Evolutionary conservation across 2,329 filamentous ascomycete species (phyloP).

Genomic region (Trichothecium roseum): DNA sequence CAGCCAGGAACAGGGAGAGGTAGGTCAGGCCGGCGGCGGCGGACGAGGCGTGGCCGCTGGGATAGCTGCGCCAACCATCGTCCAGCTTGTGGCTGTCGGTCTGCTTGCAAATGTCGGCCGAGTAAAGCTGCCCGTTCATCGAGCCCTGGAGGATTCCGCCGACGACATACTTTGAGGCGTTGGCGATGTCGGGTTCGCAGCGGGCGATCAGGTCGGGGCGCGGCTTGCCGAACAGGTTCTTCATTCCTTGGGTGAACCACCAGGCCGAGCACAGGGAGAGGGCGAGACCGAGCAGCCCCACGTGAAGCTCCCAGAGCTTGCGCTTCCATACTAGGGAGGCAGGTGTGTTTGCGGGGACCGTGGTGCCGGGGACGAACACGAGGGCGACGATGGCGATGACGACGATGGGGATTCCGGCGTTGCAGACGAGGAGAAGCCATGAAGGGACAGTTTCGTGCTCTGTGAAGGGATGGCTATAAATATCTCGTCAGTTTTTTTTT

Average conservation of each 20-base stretch:
- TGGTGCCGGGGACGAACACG: slow-evolving; percentile 61
- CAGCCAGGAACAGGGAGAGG: slow-evolving; percentile 76
- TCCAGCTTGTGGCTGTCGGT: slow-evolving; percentile 49
- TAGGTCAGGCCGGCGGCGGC: slow-evolving; percentile 75
- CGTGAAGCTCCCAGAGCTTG: slow-evolving; percentile 86
- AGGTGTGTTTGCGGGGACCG: slow-evolving; percentile 52
- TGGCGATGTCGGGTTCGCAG: slow-evolving; percentile 64
- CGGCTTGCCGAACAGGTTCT: slow-evolving; percentile 60
- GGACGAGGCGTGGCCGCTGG: slow-evolving; percentile 46
- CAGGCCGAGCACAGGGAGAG: slow-evolving; percentile 63
- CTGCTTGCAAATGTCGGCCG: slow-evolving; percentile 65
- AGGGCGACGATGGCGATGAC: slow-evolving; percentile 61
- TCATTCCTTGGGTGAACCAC: slow-evolving; percentile 77
- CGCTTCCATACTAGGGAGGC: slow-evolving; percentile 60
- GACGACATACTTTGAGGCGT: slow-evolving; percentile 49
- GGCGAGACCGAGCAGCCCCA: slow-evolving; percentile 72
- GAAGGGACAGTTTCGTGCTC: slow-evolving; percentile 62
- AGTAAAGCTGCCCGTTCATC: slow-evolving; percentile 58
- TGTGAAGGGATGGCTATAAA: slow-evolving; percentile 55
- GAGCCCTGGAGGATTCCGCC: slow-evolving; percentile 46
- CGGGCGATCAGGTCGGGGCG: slow-evolving; percentile 75
- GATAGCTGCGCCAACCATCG: slow-evolving; percentile 77
- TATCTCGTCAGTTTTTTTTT: too few relatives aligned
- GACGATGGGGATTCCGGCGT: slow-evolving; percentile 51
- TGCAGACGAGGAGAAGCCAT: slow-evolving; percentile 53